These are phyloP conservation scores for Coniochaeta pulveracea DNA, from an alignment of 2,329 filamentous ascomycete species.

Conservation along the genomic window DNA sequence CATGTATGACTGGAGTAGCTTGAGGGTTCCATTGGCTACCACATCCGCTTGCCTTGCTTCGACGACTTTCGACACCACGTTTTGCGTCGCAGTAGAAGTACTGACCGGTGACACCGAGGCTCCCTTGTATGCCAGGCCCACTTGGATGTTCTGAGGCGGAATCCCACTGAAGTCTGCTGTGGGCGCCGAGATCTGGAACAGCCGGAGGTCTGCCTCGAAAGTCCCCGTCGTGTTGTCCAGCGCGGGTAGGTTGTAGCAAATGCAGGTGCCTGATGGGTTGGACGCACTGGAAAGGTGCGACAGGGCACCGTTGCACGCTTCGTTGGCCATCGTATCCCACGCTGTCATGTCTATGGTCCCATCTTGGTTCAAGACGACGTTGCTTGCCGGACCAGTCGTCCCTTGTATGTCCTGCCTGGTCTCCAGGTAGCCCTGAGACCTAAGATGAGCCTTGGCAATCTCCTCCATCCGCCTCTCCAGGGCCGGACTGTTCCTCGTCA, in stretches of 20 bases:
- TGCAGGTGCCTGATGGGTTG: constrained; percentile 66
- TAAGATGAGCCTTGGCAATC: constrained; percentile 11
- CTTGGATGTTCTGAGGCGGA: constrained; percentile 37
- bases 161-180: constrained; percentile 41
- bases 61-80: constrained; percentile 10
- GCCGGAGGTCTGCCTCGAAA: constrained; percentile 66
- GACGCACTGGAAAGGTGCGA: constrained; percentile 41
- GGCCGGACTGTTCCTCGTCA: constrained; percentile 11
- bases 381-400: constrained; percentile 11
- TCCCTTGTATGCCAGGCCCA: constrained; percentile 41
- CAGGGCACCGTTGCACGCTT: constrained; percentile 50
- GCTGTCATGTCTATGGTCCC: constrained; percentile 39
- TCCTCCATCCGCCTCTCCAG: constrained; percentile 19
- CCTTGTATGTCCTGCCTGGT: constrained; percentile 11
- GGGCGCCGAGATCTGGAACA: constrained; percentile 58
- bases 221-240: constrained; percentile 56
- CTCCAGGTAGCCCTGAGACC: constrained; percentile 10
- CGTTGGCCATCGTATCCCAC: constrained; percentile 43
- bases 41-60: constrained; percentile 9
- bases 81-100: constrained; percentile 11
- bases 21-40: constrained; percentile 15
- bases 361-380: constrained; percentile 25
- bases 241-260: constrained; percentile 73
- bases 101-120: constrained; percentile 37
- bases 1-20: constrained; percentile 49